Evolutionary conservation across 2,329 filamentous ascomycete genomes (phyloP).

Genomic region (Rhinocladiella mackenziei): DNA sequence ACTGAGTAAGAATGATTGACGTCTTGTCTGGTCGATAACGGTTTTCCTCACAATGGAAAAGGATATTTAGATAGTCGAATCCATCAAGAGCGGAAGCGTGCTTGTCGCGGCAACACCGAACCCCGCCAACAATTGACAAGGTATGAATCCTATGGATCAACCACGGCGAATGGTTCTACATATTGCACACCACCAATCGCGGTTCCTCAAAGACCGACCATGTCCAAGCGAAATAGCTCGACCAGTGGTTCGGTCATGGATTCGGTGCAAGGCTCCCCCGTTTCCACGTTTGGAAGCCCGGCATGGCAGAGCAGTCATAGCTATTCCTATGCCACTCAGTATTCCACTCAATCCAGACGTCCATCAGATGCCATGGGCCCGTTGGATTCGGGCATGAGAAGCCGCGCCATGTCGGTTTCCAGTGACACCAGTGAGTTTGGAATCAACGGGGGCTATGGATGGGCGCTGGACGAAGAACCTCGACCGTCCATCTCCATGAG

Average conservation of each 20-base stretch:
- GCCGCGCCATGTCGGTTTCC: slow-evolving; percentile 15
- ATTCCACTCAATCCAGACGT: slow-evolving; percentile 15
- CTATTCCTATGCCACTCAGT: slow-evolving; percentile 6
- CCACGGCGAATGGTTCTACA: not conserved
- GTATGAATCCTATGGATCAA: slow-evolving; percentile 5
- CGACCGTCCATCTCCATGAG: slow-evolving; percentile 2
- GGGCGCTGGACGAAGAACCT: slow-evolving; percentile 1
- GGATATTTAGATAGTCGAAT: slow-evolving; percentile 13
- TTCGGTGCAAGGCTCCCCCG: slow-evolving; percentile 7
- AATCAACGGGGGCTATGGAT: slow-evolving; percentile 14
- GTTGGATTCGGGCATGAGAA: slow-evolving; percentile 9
- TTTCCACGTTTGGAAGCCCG: slow-evolving; percentile 7
- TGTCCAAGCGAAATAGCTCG: slow-evolving; percentile 12
- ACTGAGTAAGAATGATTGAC: slow-evolving; percentile 5
- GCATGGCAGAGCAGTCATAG: slow-evolving; percentile 2
- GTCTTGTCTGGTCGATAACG: not conserved
- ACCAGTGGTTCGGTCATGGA: slow-evolving; percentile 12
- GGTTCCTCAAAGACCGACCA: slow-evolving; percentile 11
- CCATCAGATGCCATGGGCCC: slow-evolving; percentile 18
- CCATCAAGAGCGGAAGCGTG: slow-evolving; percentile 12
- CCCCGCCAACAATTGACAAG: slow-evolving; percentile 5
- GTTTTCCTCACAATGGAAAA: slow-evolving; percentile 3
- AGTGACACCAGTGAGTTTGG: slow-evolving; percentile 16
- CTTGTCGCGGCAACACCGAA: slow-evolving; percentile 2
- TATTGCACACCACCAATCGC: slow-evolving; percentile 3